A percentile compares a stretch with the other conserved stretches of the same genome.
phyloP scores from a whole-genome alignment of 345 rosid genomes.

The Hibiscus syriacus region DNA sequence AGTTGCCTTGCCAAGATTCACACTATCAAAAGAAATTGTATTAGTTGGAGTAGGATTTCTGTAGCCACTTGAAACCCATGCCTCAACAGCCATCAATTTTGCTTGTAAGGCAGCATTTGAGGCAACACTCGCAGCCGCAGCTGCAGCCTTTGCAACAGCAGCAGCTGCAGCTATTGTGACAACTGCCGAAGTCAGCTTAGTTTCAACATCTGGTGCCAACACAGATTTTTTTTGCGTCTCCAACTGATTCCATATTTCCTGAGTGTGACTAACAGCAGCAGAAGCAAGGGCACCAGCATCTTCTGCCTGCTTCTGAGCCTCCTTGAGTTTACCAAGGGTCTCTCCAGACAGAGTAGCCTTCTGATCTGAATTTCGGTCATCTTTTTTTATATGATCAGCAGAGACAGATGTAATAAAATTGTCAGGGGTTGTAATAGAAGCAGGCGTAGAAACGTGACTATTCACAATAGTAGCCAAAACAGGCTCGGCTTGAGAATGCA shows the following conservation, averaged over 20 bases:
- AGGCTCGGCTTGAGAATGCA: conserved; percentile 36
- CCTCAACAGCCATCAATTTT: conserved; percentile 90
- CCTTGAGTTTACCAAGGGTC: conserved; percentile 50
- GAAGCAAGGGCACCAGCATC: conserved; percentile 73
- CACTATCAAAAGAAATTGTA: conserved; percentile 24
- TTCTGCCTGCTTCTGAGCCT: conserved; percentile 75
- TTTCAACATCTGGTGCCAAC: conserved; percentile 49
- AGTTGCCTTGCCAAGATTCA: conserved; percentile 33
- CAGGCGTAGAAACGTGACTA: conserved; percentile 29
- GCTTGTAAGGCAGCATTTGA: conserved; percentile 93
- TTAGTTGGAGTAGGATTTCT: conserved; percentile 23
- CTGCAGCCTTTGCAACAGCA: conserved; percentile 96
- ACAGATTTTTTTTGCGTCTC: conserved; percentile 50
- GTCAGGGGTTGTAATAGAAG: conserved; percentile 37
- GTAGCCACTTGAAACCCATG: conserved; percentile 28
- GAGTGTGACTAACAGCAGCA: conserved; percentile 64
- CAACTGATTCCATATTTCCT: conserved; percentile 67
- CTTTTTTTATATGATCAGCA: conserved; percentile 32
- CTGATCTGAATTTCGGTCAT: conserved; percentile 28
- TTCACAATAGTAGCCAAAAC: conserved; percentile 34
- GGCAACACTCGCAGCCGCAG: conserved; percentile 95
- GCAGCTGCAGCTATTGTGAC: conserved; percentile 81
- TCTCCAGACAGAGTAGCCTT: conserved; percentile 52
- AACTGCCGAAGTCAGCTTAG: conserved; percentile 76
- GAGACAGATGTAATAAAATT: conserved; percentile 34